Conservation (phyloP, 148 eudicot species). For the Simmondsia chinensis region DNA sequence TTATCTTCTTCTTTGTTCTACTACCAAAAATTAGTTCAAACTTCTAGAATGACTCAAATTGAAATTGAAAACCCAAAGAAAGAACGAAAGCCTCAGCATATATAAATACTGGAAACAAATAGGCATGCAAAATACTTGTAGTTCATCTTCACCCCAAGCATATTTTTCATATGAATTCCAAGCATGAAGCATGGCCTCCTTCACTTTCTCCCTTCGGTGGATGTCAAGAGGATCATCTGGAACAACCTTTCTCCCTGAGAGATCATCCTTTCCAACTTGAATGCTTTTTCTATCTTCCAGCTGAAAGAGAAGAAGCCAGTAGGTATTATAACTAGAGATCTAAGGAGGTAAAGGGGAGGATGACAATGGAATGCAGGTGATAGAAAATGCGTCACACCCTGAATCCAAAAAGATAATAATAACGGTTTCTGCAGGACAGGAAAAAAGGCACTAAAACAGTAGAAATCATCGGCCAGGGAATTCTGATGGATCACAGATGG, state of each 20-base stretch:
- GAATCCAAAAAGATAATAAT: too few relatives aligned
- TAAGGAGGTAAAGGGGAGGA: too few relatives aligned
- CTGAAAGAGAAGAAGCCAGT: constrained; percentile 33
- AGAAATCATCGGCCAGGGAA: too few relatives aligned
- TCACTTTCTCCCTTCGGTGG: constrained; percentile 79
- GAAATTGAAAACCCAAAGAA: too few relatives aligned
- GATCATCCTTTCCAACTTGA: constrained; percentile 16
- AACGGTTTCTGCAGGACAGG: too few relatives aligned
- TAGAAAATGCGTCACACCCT: too few relatives aligned
- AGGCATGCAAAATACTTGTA: constrained; percentile 46
- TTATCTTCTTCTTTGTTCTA: neutral
- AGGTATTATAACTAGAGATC: too few relatives aligned
- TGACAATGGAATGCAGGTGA: too few relatives aligned
- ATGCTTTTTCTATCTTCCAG: constrained; percentile 46
- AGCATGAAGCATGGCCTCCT: constrained; percentile 97
- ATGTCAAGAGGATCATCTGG: constrained; percentile 50
- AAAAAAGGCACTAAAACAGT: too few relatives aligned
- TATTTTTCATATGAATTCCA: constrained; percentile 96
- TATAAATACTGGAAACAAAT: neutral
- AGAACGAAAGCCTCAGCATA: neutral
- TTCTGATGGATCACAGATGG: too few relatives aligned
- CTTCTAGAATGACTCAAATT: too few relatives aligned
- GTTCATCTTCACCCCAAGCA: constrained; percentile 99
- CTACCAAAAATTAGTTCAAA: too few relatives aligned
- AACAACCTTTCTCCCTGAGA: constrained; percentile 9